Evolutionary conservation across 2,329 filamentous ascomycete genomes (phyloP).

Genomic region (Colletotrichum sp.): DNA sequence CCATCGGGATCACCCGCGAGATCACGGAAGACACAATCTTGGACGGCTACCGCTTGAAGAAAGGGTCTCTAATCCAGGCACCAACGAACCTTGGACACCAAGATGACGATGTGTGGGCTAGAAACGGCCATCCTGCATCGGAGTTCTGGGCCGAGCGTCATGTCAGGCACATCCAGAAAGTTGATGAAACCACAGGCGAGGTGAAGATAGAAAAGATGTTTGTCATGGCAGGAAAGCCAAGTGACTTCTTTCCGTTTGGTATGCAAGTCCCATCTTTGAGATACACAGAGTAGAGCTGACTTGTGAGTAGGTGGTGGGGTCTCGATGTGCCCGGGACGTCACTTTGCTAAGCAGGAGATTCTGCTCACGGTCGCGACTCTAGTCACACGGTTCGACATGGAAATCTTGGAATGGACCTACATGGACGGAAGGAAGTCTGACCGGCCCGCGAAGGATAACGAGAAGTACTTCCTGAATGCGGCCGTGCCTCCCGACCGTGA

Average conservation of each 20-base stretch:
- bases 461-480: slow-evolving; percentile 10
- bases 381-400: slow-evolving; percentile 33
- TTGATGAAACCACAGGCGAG: not conserved
- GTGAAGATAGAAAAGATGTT: not conserved
- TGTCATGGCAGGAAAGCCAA: not conserved
- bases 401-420: slow-evolving; percentile 26
- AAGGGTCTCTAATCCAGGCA: slow-evolving; percentile 26
- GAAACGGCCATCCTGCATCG: not conserved
- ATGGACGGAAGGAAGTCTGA: slow-evolving; percentile 1
- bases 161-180: not conserved
- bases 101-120: slow-evolving; percentile 18
- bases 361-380: slow-evolving; percentile 35
- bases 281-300: rapidly evolving
- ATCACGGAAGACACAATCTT: slow-evolving; percentile 17
- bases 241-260: slow-evolving; percentile 16
- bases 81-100: slow-evolving; percentile 26
- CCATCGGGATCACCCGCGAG: slow-evolving; percentile 28
- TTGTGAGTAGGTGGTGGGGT: slow-evolving; percentile 32
- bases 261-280: not conserved
- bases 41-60: slow-evolving; percentile 21
- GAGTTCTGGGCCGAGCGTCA: slow-evolving; percentile 25
- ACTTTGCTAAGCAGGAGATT: slow-evolving; percentile 46
- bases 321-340: slow-evolving; percentile 40
- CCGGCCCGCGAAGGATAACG: slow-evolving; percentile 1
- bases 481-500: slow-evolving; percentile 20